Base-by-base conservation (phyloP, 768 basidiomycete genomes). In the Scleroderma citrinum region DNA sequence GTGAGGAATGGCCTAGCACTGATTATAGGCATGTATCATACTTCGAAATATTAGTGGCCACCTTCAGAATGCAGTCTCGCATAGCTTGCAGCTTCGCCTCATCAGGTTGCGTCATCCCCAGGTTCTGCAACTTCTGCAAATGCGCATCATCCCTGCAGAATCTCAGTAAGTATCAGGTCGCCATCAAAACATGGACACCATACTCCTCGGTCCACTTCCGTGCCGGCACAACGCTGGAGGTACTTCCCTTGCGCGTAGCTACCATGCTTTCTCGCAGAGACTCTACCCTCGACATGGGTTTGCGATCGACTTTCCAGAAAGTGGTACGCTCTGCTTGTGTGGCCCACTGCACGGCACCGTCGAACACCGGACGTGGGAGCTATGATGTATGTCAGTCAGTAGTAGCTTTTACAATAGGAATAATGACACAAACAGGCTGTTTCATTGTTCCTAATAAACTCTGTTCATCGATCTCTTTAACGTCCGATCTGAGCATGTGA, bases 1-100 rank as follows among this genome's bases (percentile, higher is more conserved):
- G 32, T 56, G n/a, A 66, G 36, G 48, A 13, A 40, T n/a, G 23
- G 8, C 12, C 26, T 7, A 23, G 24, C 29, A 48, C 19, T 10
- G 1, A 40, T 20, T 21, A 23, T 13, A 21, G 5, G 24, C 13
- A 31, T 38, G 46, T 20, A 14, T 55, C 74, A 17, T 53, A 88
- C 89, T 86, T 92, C 34, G 85, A 80, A 0, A 81, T 81, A 2
- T 85, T 82, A 52, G 83, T 81, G 0, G 92, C 88, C 7, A 94
- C 74, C 61, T 92, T 93, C 44, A 87, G 64, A 38, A 91, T 83
- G 60, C 95, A 92, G 53, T 95, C 92, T 19, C 86, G 74, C 82
- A 99, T 82, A 0, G 89, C 82, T n/a, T 82, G 70, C 19, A 99
- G 71, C 64, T 98, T 97, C 48, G 70, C 76, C 63, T 97, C 93